Evolutionary conservation across 768 basidiomycete species (phyloP).

Genomic region (Hemileccinum rubropunctum): DNA sequence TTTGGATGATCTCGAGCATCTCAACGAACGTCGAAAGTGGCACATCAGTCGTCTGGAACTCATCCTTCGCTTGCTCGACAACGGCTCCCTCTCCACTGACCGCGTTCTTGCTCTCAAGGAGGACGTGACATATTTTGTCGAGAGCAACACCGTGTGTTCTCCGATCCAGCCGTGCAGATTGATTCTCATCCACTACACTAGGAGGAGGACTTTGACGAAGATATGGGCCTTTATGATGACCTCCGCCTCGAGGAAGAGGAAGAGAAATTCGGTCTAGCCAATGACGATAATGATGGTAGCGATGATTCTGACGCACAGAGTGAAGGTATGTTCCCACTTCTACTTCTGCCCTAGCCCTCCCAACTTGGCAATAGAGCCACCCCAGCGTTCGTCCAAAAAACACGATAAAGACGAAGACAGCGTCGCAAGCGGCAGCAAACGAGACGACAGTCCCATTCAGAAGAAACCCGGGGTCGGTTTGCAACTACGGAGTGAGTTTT

Average conservation of each 20-base stretch:
- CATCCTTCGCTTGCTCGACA: constrained; percentile 89
- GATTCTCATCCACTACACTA: constrained; percentile 35
- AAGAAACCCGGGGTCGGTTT: constrained; percentile 70
- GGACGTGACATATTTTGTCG: constrained; percentile 94
- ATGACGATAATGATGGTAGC: constrained; percentile 65
- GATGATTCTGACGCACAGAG: constrained; percentile 74
- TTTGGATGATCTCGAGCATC: constrained; percentile 75
- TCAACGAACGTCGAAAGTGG: constrained; percentile 96
- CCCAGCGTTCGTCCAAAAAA: constrained; percentile 71
- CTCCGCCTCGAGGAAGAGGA: constrained; percentile 97
- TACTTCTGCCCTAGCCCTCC: background rate
- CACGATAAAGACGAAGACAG: constrained; percentile 73
- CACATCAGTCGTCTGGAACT: constrained; percentile 91
- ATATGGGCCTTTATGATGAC: constrained; percentile 96
- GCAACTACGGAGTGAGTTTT: constrained; percentile 68
- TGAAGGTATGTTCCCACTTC: constrained; percentile 55
- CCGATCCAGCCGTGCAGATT: constrained; percentile 3
- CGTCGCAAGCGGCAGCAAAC: constrained; percentile 63
- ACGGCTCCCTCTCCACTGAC: constrained; percentile 83
- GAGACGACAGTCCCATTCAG: constrained; percentile 72
- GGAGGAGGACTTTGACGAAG: constrained; percentile 98
- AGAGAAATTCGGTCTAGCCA: constrained; percentile 80
- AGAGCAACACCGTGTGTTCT: constrained; percentile 84
- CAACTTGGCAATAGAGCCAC: constrained; percentile 45
- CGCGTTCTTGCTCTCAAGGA: constrained; percentile 83